Percentiles rank a stretch among this genome's conserved stretches.
These are phyloP conservation scores for Dipodascopsis tothii DNA, from an alignment of 805 yeast genomes.

Conservation along the genomic window DNA sequence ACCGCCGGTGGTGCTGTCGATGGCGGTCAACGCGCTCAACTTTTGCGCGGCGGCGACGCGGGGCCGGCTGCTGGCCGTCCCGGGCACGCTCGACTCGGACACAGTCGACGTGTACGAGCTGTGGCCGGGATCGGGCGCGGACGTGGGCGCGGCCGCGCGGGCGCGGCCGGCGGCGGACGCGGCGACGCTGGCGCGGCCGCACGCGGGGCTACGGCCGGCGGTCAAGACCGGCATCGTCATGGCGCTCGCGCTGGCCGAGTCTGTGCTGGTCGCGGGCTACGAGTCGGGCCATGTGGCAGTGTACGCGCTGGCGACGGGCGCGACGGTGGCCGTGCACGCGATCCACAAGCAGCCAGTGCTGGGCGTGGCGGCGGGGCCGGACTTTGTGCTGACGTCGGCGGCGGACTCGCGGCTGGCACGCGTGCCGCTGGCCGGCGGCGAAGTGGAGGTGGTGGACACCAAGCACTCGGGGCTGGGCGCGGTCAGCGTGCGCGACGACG, in stretches of 20 bases:
- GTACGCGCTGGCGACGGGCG: constrained; percentile 22
- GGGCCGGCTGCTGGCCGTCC: constrained; percentile 42
- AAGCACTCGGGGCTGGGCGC: constrained; percentile 30
- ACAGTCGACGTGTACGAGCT: constrained; percentile 51
- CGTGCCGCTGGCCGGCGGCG: constrained; percentile 24
- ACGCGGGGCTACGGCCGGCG: not conserved
- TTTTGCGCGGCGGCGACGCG: constrained; percentile 55
- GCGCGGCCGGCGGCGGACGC: not conserved
- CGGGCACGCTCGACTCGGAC: constrained; percentile 58
- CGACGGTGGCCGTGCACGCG: constrained; percentile 17
- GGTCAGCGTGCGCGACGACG: constrained; percentile 25
- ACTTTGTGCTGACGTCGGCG: not conserved
- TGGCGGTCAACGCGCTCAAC: constrained; percentile 68
- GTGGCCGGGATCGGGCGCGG: constrained; percentile 24
- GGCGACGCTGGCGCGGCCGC: not conserved
- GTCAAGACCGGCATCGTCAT: constrained; percentile 54
- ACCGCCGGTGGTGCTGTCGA: constrained; percentile 35
- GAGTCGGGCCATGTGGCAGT: constrained; percentile 60
- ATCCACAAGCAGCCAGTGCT: constrained; percentile 32
- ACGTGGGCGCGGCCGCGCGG: constrained; percentile 24
- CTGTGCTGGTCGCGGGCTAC: constrained; percentile 45
- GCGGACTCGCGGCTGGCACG: not conserved
- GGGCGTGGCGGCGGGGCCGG: not conserved
- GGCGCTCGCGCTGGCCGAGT: constrained; percentile 41
- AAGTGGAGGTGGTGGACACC: constrained; percentile 15